Conservation (phyloP, 1,284 basidiomycete species). For the Sanghuangporus baumii region DNA sequence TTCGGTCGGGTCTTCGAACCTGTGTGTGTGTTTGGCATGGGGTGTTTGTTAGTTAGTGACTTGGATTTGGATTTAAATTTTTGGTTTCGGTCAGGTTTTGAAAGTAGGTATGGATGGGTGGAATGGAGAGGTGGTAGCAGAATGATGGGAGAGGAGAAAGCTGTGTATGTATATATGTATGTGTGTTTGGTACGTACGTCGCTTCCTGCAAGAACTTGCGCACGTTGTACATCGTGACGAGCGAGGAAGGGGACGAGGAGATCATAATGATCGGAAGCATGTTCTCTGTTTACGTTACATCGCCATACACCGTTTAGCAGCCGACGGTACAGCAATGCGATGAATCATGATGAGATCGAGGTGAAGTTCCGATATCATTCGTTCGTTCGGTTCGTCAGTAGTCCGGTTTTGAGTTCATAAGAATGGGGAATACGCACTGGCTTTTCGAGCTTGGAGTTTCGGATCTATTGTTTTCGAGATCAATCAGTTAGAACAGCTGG, state of each 20-base stretch:
- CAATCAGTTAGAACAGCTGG: neutral
- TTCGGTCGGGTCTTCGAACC: conserved; percentile 75
- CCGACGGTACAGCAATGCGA: neutral
- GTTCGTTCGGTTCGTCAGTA: neutral
- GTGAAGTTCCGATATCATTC: neutral
- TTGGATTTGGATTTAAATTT: neutral
- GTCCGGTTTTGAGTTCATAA: neutral
- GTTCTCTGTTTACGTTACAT: conserved; percentile 41
- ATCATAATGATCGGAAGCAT: conserved; percentile 94
- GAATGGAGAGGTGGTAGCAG: neutral
- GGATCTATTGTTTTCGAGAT: conserved; percentile 13
- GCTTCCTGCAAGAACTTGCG: conserved; percentile 90
- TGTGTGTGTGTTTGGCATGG: conserved; percentile 24
- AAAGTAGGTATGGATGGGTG: neutral
- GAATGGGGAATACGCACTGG: conserved; percentile 11
- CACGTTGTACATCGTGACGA: conserved; percentile 98
- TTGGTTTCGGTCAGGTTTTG: neutral
- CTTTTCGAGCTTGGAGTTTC: conserved; percentile 21
- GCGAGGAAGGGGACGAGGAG: conserved; percentile 89
- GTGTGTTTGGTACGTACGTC: conserved; percentile 41
- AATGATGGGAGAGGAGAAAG: neutral
- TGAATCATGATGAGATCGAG: neutral
- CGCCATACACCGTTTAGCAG: neutral
- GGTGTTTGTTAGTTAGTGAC: neutral
- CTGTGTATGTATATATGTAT: neutral